These are phyloP conservation scores for Mortierella claussenii DNA, from an alignment of 192 early-diverging fungal species.

Conservation along the genomic window DNA sequence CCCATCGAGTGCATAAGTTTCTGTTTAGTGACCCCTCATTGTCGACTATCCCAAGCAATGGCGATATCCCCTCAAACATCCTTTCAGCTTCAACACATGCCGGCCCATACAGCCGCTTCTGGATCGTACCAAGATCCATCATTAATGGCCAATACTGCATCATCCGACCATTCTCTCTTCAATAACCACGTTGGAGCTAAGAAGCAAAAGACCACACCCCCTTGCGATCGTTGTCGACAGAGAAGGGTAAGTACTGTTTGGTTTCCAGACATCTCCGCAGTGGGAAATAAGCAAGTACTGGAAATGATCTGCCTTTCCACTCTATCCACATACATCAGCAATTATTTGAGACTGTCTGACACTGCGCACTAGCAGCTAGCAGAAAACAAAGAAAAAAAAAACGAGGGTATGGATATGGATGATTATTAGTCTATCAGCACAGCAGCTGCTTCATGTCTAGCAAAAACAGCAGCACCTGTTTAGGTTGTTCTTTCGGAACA, in stretches of 20 bases:
- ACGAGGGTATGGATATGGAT: too few species aligned
- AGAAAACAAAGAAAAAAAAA: too few species aligned
- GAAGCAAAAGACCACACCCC: constrained; percentile 42
- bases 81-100: constrained; percentile 33
- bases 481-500: not conserved
- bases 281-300: not conserved
- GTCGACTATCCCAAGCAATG: constrained; percentile 1
- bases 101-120: constrained; percentile 10
- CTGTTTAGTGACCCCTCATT: too few species aligned
- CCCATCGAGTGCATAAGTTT: too few species aligned
- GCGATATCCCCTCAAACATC: constrained; percentile 15
- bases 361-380: too few species aligned
- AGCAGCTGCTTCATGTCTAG: not conserved
- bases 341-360: not conserved
- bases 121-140: constrained; percentile 6
- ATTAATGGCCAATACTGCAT: constrained; percentile 2
- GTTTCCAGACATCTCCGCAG: not conserved
- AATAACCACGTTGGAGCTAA: constrained; percentile 15
- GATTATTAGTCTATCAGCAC: too few species aligned
- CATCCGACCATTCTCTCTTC: not conserved
- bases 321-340: too few species aligned
- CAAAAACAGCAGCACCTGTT: not conserved
- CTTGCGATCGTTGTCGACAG: constrained; percentile 49
- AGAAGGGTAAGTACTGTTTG: constrained; percentile 24
- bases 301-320: too few species aligned